These are phyloP conservation scores for Cladosporium sp. DNA, from an alignment of 2,329 filamentous ascomycete species.

Conservation along the genomic window DNA sequence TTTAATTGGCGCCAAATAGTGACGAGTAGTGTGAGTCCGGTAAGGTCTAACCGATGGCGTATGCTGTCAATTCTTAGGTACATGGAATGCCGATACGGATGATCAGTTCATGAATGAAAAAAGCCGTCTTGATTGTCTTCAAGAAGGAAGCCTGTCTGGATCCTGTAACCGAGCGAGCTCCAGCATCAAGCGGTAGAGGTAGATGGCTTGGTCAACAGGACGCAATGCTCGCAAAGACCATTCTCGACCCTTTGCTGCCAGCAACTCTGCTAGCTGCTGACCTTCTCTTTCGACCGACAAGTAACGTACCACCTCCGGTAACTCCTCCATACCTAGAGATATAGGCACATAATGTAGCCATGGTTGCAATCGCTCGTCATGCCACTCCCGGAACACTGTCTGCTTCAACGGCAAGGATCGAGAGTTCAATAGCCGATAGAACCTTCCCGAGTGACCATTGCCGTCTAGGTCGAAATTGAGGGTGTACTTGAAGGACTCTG, in stretches of 20 bases:
- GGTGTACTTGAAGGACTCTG: slow-evolving; percentile 20
- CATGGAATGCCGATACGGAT: not conserved
- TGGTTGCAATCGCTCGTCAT: slow-evolving; percentile 57
- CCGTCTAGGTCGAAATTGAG: slow-evolving; percentile 55
- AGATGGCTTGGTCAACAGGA: slow-evolving; percentile 22
- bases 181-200: slow-evolving; percentile 25
- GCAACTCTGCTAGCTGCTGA: slow-evolving; percentile 19
- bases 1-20: not conserved
- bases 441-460: slow-evolving; percentile 59
- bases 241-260: slow-evolving; percentile 25
- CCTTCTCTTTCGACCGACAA: slow-evolving; percentile 39
- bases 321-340: slow-evolving; percentile 52
- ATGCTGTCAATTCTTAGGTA: not conserved
- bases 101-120: no score
- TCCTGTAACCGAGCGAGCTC: slow-evolving; percentile 23
- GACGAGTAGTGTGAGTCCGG: not conserved
- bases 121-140: not conserved
- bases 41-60: not conserved
- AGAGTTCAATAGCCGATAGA: slow-evolving; percentile 54
- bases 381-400: slow-evolving; percentile 59
- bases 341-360: slow-evolving; percentile 62
- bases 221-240: slow-evolving; percentile 24
- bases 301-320: slow-evolving; percentile 55
- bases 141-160: slow-evolving; percentile 7
- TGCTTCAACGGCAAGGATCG: slow-evolving; percentile 54